Percentiles rank a stretch among this genome's conserved stretches.
phyloP scores from a whole-genome alignment of 2,329 filamentous ascomycete species.

The Ceratocystis eucalypticola region DNA sequence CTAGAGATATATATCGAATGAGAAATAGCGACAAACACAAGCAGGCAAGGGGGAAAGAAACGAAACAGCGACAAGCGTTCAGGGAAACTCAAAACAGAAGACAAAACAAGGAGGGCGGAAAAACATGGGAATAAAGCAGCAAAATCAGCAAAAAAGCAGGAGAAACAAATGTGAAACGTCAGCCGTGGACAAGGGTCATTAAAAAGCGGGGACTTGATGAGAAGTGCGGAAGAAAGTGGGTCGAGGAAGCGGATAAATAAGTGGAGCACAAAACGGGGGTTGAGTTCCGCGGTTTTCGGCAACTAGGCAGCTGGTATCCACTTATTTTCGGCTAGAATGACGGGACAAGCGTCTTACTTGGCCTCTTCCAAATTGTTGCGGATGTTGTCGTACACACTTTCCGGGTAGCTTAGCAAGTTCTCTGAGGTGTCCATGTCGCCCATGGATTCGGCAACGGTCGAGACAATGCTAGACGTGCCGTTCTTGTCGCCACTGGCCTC shows the following conservation, averaged over 20 bases:
- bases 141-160: neutral
- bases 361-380: conserved; percentile 26
- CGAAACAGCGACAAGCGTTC: neutral
- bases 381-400: conserved; percentile 46
- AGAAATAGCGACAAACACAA: neutral
- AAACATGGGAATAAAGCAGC: neutral
- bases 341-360: conserved; percentile 7
- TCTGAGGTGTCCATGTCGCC: conserved; percentile 34
- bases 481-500: conserved; percentile 56
- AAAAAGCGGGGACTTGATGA: no score
- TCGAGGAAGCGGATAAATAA: no score
- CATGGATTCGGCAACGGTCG: conserved; percentile 35
- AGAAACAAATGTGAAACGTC: neutral
- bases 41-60: neutral
- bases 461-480: conserved; percentile 44
- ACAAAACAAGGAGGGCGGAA: neutral
- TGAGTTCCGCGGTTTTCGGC: no score
- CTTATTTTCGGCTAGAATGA: no score
- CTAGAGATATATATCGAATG: conserved; percentile 6
- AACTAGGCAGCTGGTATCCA: no score
- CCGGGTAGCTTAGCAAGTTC: conserved; percentile 44
- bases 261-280: no score
- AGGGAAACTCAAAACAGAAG: neutral
- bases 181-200: neutral
- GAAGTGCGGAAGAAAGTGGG: no score